Percentiles rank a stretch among this genome's conserved stretches.
phyloP scores from a whole-genome alignment of 2,329 filamentous ascomycete species.

The Akanthomyces lecanii region DNA sequence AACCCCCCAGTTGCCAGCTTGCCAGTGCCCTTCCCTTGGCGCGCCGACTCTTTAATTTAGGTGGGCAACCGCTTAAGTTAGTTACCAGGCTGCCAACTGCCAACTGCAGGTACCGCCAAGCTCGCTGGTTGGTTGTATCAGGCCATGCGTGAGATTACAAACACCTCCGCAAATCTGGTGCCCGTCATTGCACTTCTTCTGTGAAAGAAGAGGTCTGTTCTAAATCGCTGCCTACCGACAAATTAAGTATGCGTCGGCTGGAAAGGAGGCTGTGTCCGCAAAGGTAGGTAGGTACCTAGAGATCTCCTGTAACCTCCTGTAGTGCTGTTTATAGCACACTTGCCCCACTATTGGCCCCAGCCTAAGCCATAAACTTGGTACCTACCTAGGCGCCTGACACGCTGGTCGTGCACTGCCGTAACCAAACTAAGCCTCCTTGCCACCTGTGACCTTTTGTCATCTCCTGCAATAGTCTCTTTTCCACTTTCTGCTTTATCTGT shows the following conservation, averaged over 20 bases:
- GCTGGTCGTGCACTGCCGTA: not conserved
- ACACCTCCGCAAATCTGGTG: too few species aligned
- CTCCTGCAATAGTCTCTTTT: not conserved
- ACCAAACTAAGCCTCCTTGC: slow-evolving; percentile 10
- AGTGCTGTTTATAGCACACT: not conserved
- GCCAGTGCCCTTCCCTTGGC: too few species aligned
- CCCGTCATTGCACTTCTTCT: too few species aligned
- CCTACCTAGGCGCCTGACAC: not conserved
- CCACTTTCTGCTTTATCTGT: not conserved
- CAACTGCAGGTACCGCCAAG: too few species aligned
- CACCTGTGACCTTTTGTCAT: not conserved
- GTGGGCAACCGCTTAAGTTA: too few species aligned
- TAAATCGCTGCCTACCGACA: not conserved
- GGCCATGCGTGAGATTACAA: too few species aligned
- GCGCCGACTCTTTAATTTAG: too few species aligned
- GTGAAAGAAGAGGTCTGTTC: not conserved
- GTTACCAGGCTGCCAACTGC: not conserved
- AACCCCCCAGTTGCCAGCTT: too few species aligned
- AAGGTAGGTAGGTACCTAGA: not conserved
- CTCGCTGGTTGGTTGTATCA: too few species aligned
- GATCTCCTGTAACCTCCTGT: not conserved
- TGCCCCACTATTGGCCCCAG: not conserved
- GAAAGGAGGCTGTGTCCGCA: not conserved
- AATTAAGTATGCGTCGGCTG: not conserved
- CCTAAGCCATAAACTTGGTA: not conserved